Conservation (phyloP, 2,329 filamentous ascomycete species). For the Diaporthe nobilis region DNA sequence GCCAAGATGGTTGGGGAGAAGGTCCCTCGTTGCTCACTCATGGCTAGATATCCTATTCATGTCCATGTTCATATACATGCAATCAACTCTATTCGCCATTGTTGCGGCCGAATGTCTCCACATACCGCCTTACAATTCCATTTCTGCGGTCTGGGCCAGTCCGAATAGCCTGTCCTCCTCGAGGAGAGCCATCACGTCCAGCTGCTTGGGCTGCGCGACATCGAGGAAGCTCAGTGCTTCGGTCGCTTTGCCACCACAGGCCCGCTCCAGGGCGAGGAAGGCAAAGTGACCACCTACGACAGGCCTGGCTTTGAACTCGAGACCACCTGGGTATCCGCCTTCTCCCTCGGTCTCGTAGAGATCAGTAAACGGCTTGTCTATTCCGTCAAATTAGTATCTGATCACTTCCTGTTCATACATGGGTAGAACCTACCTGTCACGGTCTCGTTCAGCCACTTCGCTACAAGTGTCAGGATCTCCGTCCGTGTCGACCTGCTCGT, state of each 20-base stretch:
- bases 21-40: not conserved
- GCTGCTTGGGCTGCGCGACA: slow-evolving; percentile 48
- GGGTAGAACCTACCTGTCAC: slow-evolving; percentile 64
- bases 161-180: slow-evolving; percentile 44
- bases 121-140: slow-evolving; percentile 34
- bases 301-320: slow-evolving; percentile 84
- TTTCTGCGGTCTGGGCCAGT: slow-evolving; percentile 32
- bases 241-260: slow-evolving; percentile 79
- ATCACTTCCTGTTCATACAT: not conserved
- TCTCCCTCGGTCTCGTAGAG: slow-evolving; percentile 84
- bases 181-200: slow-evolving; percentile 53
- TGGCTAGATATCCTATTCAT: not conserved
- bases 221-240: slow-evolving; percentile 68
- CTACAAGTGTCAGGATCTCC: slow-evolving; percentile 81
- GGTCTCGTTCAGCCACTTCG: slow-evolving; percentile 88
- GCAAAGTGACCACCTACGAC: slow-evolving; percentile 91
- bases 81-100: not conserved
- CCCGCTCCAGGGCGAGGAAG: slow-evolving; percentile 84
- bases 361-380: slow-evolving; percentile 83
- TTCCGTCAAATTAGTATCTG: slow-evolving; percentile 40
- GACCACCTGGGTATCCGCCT: slow-evolving; percentile 78
- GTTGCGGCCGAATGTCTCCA: not conserved
- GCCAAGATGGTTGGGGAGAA: not conserved
- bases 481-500: slow-evolving; percentile 76
- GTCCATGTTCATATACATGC: not conserved